Evolutionary conservation across 2,329 filamentous ascomycete genomes (phyloP).

Genomic region (Venturia carpophila): DNA sequence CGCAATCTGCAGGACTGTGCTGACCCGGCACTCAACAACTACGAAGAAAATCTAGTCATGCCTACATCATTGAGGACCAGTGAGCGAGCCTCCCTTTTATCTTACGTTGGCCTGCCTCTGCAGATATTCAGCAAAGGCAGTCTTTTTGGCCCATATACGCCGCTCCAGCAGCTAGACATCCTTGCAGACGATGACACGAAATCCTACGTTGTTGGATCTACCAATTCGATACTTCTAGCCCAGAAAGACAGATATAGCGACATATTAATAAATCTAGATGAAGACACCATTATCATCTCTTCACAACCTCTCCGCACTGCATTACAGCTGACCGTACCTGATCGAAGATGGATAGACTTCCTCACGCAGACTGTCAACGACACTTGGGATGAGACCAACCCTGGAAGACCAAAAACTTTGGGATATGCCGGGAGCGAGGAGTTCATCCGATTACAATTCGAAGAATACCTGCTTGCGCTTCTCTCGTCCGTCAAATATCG

Average conservation of each 20-base stretch:
- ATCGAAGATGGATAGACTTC: slow-evolving; percentile 94
- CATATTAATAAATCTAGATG: slow-evolving; percentile 91
- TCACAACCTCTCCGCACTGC: slow-evolving; percentile 70
- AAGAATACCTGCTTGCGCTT: slow-evolving; percentile 87
- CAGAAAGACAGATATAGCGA: slow-evolving; percentile 96
- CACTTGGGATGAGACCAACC: slow-evolving; percentile 92
- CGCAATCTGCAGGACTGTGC: slow-evolving; percentile 90
- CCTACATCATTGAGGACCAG: slow-evolving; percentile 85
- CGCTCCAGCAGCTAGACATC: slow-evolving; percentile 88
- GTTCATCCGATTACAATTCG: slow-evolving; percentile 93
- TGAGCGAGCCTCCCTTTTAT: slow-evolving; percentile 79
- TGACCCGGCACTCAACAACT: slow-evolving; percentile 81
- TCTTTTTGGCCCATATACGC: slow-evolving; percentile 93
- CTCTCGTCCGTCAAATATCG: slow-evolving; percentile 87
- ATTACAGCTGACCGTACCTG: slow-evolving; percentile 71
- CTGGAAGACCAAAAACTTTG: slow-evolving; percentile 82
- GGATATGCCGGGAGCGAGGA: slow-evolving; percentile 94
- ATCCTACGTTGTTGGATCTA: slow-evolving; percentile 95
- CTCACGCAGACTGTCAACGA: slow-evolving; percentile 89
- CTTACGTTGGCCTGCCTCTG: slow-evolving; percentile 89
- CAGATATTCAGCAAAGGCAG: slow-evolving; percentile 96
- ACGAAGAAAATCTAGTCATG: slow-evolving; percentile 65
- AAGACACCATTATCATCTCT: slow-evolving; percentile 74
- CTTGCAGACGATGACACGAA: slow-evolving; percentile 91
- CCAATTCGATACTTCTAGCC: slow-evolving; percentile 86